Base-by-base conservation (phyloP, 179 eudicot species). In the Spergularia azorica region DNA sequence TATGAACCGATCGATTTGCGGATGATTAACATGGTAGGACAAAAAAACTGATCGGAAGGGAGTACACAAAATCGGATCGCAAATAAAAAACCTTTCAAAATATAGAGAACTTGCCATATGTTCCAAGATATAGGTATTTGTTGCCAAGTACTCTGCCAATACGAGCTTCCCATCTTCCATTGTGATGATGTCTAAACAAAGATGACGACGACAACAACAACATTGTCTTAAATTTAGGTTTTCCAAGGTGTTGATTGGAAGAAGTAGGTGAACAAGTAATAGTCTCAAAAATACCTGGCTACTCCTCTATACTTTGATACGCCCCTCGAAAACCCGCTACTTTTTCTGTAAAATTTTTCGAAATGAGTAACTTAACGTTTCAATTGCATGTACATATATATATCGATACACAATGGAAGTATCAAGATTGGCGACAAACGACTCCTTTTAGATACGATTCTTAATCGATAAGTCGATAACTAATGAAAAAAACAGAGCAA, bases 81-180 rank as follows among this genome's bases (percentile, higher is more conserved):
- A 26, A 26, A 26, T 1, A 26, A 26, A 26, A 26, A 26, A 26
- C 2, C 32, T 26, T 26, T 1, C 32, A 26, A 26, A 26, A 26
- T 26, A 26, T 26, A 26, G 43, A 48, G 11, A 14, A 52, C n/a
- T 72, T 89, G 88, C 96, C 96, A 72, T 87, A 91, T 41, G 96
- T 91, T 60, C 93, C 93, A 61, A 91, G 90, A 70, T 91, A 91
- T 48, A 91, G 90, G 73, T 91, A 91, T 63, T 89, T 91, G 80
- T 89, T 91, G 77, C 96, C 96, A 69, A 91, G 90, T 36, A 91
- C 93, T 70, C 96, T 84, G 5, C 96, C 96, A 80, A 91, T 91
- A 11, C 96, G 86, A 75, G 93, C 93, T 86, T 91, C 93, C 96
- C 96, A 91, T 87, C 93, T 85, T 79, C 93, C 96, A 79, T 91